phyloP scores from a whole-genome alignment of 805 yeast genomes.

The Wickerhamiella shivajii region DNA sequence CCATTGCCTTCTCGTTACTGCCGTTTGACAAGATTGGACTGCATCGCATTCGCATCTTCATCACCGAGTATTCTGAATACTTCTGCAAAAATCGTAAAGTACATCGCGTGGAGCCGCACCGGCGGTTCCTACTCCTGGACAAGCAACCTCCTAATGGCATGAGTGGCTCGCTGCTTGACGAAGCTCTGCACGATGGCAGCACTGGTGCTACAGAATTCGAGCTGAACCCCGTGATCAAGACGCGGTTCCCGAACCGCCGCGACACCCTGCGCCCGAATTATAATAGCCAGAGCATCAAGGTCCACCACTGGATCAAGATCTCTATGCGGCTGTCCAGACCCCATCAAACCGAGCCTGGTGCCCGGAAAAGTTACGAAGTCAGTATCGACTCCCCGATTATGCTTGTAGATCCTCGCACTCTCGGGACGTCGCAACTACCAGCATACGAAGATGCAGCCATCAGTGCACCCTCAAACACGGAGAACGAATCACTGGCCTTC shows the following conservation, averaged over 20 bases:
- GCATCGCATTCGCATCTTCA: conserved; percentile 70
- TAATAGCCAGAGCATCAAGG: conserved; percentile 58
- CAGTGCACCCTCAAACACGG: conserved; percentile 56
- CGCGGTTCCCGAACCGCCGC: conserved; percentile 39
- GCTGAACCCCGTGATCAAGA: conserved; percentile 76
- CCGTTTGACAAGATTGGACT: conserved; percentile 79
- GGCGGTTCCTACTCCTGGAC: conserved; percentile 66
- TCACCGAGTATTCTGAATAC: conserved; percentile 85
- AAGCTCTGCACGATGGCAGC: conserved; percentile 4
- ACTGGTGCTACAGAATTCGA: conserved; percentile 53
- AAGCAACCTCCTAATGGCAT: conserved; percentile 29
- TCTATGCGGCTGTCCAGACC: conserved; percentile 62
- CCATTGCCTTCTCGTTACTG: conserved; percentile 67
- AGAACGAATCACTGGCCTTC: conserved; percentile 6
- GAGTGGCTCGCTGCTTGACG: conserved; percentile 19
- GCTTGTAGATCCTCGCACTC: conserved; percentile 49
- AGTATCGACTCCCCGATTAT: conserved; percentile 91
- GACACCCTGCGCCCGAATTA: conserved; percentile 71
- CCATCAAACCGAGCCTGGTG: conserved; percentile 34
- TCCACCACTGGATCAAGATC: conserved; percentile 92
- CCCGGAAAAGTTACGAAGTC: conserved; percentile 85
- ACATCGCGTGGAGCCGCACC: conserved; percentile 82
- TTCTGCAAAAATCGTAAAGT: conserved; percentile 75
- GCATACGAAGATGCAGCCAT: conserved; percentile 25
- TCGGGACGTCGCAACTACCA: conserved; percentile 26